Conservation (phyloP, 345 rosid species). For the Eucalyptus sp. region DNA sequence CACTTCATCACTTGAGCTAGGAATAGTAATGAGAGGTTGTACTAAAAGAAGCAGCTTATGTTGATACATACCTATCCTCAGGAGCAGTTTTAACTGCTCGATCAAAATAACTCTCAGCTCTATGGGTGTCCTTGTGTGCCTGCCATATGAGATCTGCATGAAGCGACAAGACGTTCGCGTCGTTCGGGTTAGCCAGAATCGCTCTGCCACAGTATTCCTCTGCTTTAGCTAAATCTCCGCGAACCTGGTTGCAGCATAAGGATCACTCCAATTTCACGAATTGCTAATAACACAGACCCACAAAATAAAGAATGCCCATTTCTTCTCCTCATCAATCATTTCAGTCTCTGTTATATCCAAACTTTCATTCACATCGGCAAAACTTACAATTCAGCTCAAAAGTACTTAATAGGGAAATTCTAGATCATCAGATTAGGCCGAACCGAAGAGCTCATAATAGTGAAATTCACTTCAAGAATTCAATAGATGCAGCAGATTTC, state of each 20-base stretch:
- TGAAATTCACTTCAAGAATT: not conserved
- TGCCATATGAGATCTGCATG: conserved; percentile 59
- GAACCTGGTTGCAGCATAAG: conserved; percentile 11
- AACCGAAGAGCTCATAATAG: not conserved
- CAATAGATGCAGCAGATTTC: not conserved
- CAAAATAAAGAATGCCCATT: not conserved
- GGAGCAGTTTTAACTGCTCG: conserved; percentile 54
- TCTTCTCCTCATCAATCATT: not conserved
- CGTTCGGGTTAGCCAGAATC: conserved; percentile 45
- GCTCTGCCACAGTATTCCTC: conserved; percentile 60
- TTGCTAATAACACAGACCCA: not conserved
- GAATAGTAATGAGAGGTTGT: not conserved
- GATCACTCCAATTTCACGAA: not conserved
- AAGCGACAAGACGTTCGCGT: conserved; percentile 42
- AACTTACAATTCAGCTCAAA: not conserved
- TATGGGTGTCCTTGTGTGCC: conserved; percentile 24
- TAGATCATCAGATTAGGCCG: not conserved
- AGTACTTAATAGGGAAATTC: not conserved
- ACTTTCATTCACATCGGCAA: not conserved
- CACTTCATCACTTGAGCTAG: not conserved
- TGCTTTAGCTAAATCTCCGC: conserved; percentile 45
- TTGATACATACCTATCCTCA: conserved; percentile 35
- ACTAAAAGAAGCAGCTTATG: not conserved
- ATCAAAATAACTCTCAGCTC: conserved; percentile 45
- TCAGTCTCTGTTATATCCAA: not conserved